A percentile compares a stretch with the other conserved stretches of the same genome.
Conservation (phyloP, 768 basidiomycete genomes). For the Rhodotorula taiwanensis region DNA sequence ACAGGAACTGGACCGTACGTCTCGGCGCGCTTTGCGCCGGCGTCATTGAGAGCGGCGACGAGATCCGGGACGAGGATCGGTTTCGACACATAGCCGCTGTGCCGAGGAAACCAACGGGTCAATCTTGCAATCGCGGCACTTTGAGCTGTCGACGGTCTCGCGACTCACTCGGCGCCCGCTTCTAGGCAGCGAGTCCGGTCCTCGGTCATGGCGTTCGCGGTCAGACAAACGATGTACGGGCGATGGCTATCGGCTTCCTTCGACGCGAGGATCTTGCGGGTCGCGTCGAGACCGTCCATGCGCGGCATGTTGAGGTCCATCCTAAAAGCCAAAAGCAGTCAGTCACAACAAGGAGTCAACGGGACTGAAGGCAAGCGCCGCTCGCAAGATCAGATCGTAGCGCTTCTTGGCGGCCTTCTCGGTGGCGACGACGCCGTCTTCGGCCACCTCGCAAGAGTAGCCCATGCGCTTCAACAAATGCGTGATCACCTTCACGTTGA, state of each 20-base stretch:
- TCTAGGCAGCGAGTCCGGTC: conserved; percentile 24
- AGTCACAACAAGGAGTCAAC: neutral
- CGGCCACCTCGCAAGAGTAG: conserved; percentile 15
- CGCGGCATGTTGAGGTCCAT: conserved; percentile 37
- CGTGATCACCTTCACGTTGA: conserved; percentile 34
- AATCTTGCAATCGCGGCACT: neutral
- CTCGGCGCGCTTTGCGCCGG: neutral
- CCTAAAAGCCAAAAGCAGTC: neutral
- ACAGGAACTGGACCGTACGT: neutral
- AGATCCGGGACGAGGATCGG: conserved; percentile 30
- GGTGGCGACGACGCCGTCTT: conserved; percentile 18
- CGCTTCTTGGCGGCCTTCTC: conserved; percentile 29
- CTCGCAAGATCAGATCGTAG: conserved; percentile 32
- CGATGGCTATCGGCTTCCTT: neutral
- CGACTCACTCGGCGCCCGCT: conserved; percentile 26
- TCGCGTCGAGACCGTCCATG: conserved; percentile 22
- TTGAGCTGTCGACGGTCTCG: neutral
- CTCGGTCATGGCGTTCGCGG: conserved; percentile 34
- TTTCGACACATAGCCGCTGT: conserved; percentile 18
- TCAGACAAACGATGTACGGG: conserved; percentile 26
- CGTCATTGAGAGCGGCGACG: conserved; percentile 15
- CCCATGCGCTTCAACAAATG: conserved; percentile 35
- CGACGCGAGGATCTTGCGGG: conserved; percentile 17
- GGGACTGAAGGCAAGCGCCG: neutral
- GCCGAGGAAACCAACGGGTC: no score